Evolutionary conservation across 768 basidiomycete species (phyloP).

Genomic region (Lactarius vividus): DNA sequence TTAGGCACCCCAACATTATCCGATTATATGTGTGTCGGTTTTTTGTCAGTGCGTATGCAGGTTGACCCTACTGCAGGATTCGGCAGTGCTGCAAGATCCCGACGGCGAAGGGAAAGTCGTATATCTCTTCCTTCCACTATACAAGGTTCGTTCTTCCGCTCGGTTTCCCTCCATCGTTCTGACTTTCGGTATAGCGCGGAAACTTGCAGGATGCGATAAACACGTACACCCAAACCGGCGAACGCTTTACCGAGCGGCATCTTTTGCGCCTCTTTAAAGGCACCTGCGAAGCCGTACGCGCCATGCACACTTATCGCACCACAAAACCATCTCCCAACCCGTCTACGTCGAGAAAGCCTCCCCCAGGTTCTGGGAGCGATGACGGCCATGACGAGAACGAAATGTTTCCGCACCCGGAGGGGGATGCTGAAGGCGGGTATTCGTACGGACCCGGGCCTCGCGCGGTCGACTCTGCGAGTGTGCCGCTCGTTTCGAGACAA

Average conservation of each 20-base stretch:
- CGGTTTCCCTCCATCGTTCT: constrained; percentile 10
- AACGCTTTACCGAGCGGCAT: constrained; percentile 82
- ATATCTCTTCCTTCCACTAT: constrained; percentile 92
- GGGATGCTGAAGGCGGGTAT: constrained; percentile 69
- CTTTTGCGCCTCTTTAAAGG: constrained; percentile 91
- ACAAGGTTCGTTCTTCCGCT: constrained; percentile 55
- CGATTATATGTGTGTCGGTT: constrained; percentile 66
- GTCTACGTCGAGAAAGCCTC: constrained; percentile 31
- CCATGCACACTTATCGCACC: constrained; percentile 88
- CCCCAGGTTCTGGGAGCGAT: constrained; percentile 28
- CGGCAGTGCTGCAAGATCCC: constrained; percentile 91
- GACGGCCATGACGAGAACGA: constrained; percentile 63
- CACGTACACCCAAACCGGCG: constrained; percentile 74
- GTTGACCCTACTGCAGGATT: constrained; percentile 55
- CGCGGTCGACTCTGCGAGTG: constrained; percentile 27
- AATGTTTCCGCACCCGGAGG: constrained; percentile 72
- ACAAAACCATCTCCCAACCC: constrained; percentile 34
- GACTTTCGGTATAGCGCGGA: constrained; percentile 54
- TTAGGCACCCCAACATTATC: constrained; percentile 94
- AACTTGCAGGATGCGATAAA: constrained; percentile 97
- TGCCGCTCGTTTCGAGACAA: constrained; percentile 61
- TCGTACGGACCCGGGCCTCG: constrained; percentile 53
- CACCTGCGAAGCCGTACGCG: constrained; percentile 88
- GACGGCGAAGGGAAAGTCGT: constrained; percentile 93
- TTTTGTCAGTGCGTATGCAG: constrained; percentile 8